Evolutionary conservation across 371 early-diverging fungal species (phyloP).

Genomic region (Aphelidium insulamus): DNA sequence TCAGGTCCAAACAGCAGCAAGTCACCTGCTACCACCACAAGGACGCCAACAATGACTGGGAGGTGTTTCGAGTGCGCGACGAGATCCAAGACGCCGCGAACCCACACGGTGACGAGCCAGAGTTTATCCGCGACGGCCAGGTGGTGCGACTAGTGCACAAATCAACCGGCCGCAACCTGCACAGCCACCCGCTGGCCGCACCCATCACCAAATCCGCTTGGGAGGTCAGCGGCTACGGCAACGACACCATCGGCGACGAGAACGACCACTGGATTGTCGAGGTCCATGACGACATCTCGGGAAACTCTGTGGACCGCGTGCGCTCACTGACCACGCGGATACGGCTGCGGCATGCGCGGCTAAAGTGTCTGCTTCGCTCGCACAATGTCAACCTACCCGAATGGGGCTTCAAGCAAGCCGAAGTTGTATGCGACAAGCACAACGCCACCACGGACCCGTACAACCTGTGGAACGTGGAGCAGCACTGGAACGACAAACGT

Average conservation of each 20-base stretch:
- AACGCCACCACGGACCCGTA: constrained; percentile 26
- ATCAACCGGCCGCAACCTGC: constrained; percentile 49
- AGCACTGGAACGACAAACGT: constrained; percentile 52
- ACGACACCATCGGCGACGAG: constrained; percentile 37
- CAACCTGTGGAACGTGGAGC: constrained; percentile 93
- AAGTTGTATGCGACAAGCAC: constrained; percentile 63
- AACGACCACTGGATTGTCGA: constrained; percentile 86
- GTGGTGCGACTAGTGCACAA: constrained; percentile 61
- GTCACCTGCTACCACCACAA: constrained; percentile 96
- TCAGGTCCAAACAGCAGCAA: constrained; percentile 87
- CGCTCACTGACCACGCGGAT: constrained; percentile 68
- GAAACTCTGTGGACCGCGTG: constrained; percentile 16
- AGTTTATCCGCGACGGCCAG: constrained; percentile 53
- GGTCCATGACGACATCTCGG: constrained; percentile 36
- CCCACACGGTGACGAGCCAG: constrained; percentile 16
- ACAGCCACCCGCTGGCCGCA: constrained; percentile 58
- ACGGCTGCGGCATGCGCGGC: constrained; percentile 50
- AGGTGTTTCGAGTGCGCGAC: constrained; percentile 21
- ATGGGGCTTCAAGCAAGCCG: constrained; percentile 97
- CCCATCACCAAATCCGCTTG: constrained; percentile 58
- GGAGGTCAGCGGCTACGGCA: constrained; percentile 75
- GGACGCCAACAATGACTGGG: constrained; percentile 93
- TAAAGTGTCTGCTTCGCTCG: constrained; percentile 67
- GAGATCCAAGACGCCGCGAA: constrained; percentile 10
- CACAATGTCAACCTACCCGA: constrained; percentile 66